A percentile compares a stretch with the other conserved stretches of the same genome.
phyloP scores from a whole-genome alignment of 1,139 yeast species.

The Scheffersomyces illinoinensis region DNA sequence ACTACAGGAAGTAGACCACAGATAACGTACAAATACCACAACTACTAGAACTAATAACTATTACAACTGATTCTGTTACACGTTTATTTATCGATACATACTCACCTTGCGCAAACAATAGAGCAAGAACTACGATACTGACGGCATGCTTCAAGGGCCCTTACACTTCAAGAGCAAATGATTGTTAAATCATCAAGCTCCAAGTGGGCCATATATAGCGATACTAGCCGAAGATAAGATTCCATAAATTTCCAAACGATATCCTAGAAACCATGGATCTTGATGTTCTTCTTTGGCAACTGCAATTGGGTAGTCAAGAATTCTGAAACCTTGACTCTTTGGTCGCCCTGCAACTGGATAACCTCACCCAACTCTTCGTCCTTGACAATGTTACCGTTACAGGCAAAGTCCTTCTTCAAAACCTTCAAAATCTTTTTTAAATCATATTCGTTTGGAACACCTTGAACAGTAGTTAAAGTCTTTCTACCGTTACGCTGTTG shows the following conservation, averaged over 20 bases:
- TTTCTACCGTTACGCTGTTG: conserved; percentile 99
- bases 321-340: conserved; percentile 94
- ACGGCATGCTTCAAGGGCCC: not conserved
- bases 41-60: not conserved
- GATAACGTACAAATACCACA: no score
- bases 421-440: conserved; percentile 91
- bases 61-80: not conserved
- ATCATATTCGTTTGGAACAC: conserved; percentile 93
- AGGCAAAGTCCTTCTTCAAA: conserved; percentile 96
- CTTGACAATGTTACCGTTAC: conserved; percentile 97
- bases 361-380: conserved; percentile 97
- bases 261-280: conserved; percentile 91
- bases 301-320: conserved; percentile 86
- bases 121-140: not conserved
- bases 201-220: not conserved
- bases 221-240: not conserved
- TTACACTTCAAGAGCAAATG: not conserved
- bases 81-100: not conserved
- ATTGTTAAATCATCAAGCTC: not conserved
- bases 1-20: not conserved
- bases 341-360: conserved; percentile 98
- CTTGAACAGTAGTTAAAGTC: conserved; percentile 97
- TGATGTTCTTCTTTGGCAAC: conserved; percentile 93
- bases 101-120: not conserved
- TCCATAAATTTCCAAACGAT: not conserved